Base-by-base conservation (phyloP, 2,329 filamentous ascomycete species). In the Ceratocystis eucalypticola region DNA sequence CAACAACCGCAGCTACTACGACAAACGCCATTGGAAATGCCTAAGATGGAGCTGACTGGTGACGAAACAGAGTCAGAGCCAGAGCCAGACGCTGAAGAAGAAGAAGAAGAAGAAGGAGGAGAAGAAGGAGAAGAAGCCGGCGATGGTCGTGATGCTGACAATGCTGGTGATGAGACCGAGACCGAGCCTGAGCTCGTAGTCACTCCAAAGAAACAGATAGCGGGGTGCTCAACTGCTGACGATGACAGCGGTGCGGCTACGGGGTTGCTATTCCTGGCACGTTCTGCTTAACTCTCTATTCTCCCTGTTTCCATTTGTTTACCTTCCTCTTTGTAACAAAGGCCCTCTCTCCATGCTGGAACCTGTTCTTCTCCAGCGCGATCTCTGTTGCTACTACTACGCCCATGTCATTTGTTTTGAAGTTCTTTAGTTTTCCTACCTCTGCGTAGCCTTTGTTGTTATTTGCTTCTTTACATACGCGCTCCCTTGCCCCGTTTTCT, bases 211-310 rank as follows among this genome's bases (percentile, higher is more conserved):
- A 65, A 46, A 17, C 66, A 65, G 30, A 67, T 57, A 3, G 17
- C 22, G 12, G 28, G 20, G 15, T 45, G 37, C 69, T 68, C 71
- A 41, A 77, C 70, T 69, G 79, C 28, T 76, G 65, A 71, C 68
- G 69, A 69, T 66, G 69, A 75, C 78, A 69, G 74, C 74, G 15
- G 71, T 69, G 15, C 78, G 70, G 25, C 71, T 71, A 5, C 77
- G 77, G 20, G 72, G 73, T 71, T 80, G 78, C 25, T 71, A 69
- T 67, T 76, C 45, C 50, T 67, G 15, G 63, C 63, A 20, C 45
- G 62, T 12, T 65, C 62, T n/a, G 53, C 28, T 25, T 28, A 30
- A 10, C 12, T 44, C 10, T 15, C 10, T 22, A 20, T 20, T 5
- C 45, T 41, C 12, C 15, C 17, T 28, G 12, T 5, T 50, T 4